These are phyloP conservation scores for Oryza punctata DNA, from an alignment of 176 grass and related monocot genomes.

Conservation along the genomic window DNA sequence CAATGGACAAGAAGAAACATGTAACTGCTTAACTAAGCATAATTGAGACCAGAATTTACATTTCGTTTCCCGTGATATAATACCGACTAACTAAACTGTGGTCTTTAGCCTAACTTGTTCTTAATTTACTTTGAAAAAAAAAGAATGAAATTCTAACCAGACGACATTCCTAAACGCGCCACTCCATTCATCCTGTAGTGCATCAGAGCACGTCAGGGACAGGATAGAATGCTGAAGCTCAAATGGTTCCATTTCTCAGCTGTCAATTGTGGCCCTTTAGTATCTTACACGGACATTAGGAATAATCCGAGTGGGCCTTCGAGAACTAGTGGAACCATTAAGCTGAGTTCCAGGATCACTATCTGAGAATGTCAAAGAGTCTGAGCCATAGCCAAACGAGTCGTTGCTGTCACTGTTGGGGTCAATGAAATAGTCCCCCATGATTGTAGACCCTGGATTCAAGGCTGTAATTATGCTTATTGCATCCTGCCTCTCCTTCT, in stretches of 20 bases:
- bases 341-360: background rate
- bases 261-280: background rate
- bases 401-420: conserved; percentile 41
- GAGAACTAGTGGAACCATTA: background rate
- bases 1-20: background rate
- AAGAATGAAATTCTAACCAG: background rate
- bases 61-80: conserved; percentile 18
- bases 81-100: background rate
- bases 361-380: background rate
- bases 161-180: conserved; percentile 20
- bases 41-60: conserved; percentile 25
- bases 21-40: background rate
- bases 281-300: background rate
- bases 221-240: background rate
- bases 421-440: conserved; percentile 81
- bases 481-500: conserved; percentile 76
- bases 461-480: conserved; percentile 73
- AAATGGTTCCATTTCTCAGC: conserved; percentile 23
- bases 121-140: conserved; percentile 24
- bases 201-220: background rate
- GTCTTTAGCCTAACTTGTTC: background rate
- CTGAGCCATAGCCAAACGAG: background rate
- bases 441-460: conserved; percentile 62
- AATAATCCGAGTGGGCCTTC: background rate
- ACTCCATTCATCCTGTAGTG: conserved; percentile 13